These are phyloP conservation scores for Limonium bicolor DNA, from an alignment of 148 eudicot genomes.

Conservation along the genomic window DNA sequence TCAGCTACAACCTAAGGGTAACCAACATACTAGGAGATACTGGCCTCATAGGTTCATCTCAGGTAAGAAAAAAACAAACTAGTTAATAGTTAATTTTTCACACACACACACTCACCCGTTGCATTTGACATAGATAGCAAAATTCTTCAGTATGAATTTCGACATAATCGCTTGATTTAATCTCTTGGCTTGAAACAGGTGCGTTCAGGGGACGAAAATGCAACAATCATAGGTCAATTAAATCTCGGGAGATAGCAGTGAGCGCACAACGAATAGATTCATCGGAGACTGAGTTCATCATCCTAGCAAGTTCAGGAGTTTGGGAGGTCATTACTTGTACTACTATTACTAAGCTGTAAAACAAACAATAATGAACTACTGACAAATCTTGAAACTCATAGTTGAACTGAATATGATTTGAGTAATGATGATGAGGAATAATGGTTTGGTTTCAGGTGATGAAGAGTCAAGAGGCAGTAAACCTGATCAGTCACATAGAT, in stretches of 20 bases:
- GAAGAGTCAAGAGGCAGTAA: slow-evolving; percentile 68
- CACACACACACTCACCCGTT: no score
- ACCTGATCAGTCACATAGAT: slow-evolving; percentile 66
- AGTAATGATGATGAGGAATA: no score
- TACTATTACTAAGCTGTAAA: no score
- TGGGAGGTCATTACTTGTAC: no score
- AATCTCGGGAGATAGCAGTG: slow-evolving; percentile 19
- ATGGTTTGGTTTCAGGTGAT: slow-evolving; percentile 36
- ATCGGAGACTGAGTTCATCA: slow-evolving; percentile 56
- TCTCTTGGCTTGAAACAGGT: no score
- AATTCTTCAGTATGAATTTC: no score
- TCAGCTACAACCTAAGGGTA: slow-evolving; percentile 25
- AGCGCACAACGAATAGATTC: slow-evolving; percentile 38
- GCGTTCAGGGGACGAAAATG: slow-evolving; percentile 10
- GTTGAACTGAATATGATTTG: no score
- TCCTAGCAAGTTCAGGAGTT: slow-evolving; percentile 58
- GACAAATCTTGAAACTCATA: neutral
- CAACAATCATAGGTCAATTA: slow-evolving; percentile 6
- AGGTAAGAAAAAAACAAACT: slow-evolving; percentile 32
- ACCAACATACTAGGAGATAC: slow-evolving; percentile 13
- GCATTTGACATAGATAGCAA: no score
- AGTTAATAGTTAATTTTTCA: neutral
- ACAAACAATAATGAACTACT: no score
- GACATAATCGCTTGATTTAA: no score
- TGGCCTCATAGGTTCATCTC: slow-evolving; percentile 47